Base-by-base conservation (phyloP, 2,329 filamentous ascomycete genomes). In the Triangularia verruculosa region DNA sequence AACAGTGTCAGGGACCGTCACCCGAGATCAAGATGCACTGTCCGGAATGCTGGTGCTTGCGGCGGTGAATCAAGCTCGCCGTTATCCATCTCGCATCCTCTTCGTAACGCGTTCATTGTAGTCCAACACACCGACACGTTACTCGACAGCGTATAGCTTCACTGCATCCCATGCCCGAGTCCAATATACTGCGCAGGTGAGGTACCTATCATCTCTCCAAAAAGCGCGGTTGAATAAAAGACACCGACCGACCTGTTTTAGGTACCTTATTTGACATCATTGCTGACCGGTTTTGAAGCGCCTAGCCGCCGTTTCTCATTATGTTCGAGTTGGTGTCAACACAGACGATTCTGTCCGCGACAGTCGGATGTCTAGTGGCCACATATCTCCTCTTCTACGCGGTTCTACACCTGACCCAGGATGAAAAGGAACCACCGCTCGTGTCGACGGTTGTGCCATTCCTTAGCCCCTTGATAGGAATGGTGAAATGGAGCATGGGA, bases 321-420 rank as follows among this genome's bases (percentile, higher is more conserved):
- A n/a, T 47, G n/a, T 7, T 17, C n/a, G 9, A 47, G 5, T 20
- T 47, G 3, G 15, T 20, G 6, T 11, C 34, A 6, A 27, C 13
- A 47, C 47, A 43, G 12, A 56, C 22, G n/a, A 43, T 8, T 53
- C 64, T 67, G 62, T 9, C 66, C 13, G 30, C 54, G 7, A 7
- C 34, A 1, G 6, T 67, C 9, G 64, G 66, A 7, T 20, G 59
- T 32, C 32, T 67, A 20, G 63, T 62, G 13, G 66, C 61, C 1
- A 67, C 64, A 25, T 72, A 72, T 54, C 1, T 71, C 6, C 70
- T 72, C 20, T 65, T 72, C 39, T 64, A 66, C 11, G 39, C 69
- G 25, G 62, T 73, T 5, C 63, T 72, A 4, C 52, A 43, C 24
- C 52, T 67, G 9, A 73, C 71, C 0, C 72, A 73, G 24, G 68